Base-by-base conservation (phyloP, 164 flowering plant species). In the Chimonanthus praecox region DNA sequence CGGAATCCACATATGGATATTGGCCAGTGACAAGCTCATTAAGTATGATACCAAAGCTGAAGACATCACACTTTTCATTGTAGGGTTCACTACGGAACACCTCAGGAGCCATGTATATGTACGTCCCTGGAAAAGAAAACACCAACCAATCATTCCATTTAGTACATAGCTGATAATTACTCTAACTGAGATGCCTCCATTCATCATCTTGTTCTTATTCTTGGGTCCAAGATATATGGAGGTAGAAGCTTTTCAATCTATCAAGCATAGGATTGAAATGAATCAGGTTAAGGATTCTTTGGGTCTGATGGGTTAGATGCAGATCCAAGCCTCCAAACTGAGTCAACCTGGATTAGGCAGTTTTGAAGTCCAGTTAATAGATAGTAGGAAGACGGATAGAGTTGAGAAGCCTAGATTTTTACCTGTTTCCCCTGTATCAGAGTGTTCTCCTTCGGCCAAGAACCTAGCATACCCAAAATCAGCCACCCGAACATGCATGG, bases 51-150 rank as follows among this genome's bases (percentile, higher is more conserved):
- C 82, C 90, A 68, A 84, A 89, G 67, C 95, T 89, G 75, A 80
- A 89, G 0, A 90, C 89, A 54, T 90, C 92, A 72, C 90, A 84
- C 76, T 89, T 90, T 74, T 89, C 91, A 62, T 83, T 70, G 68
- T 90, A 87, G 16, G 92, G 90, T 72, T 80, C 85, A 2, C 79
- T 75, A 20, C 83, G 73, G 15, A 88, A 82, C 74, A 90, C 86
- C 80, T 90, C 92, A 2, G 92, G 95, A 2, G 92, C 92, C 95
- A 90, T 89, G 71, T 90, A 89, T 0, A 90, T 88, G 70, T 80
- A 88, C 11, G 92, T 90, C 68, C 92, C 92, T 87, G 79, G 45
- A 66, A 70, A 62, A 21, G 9, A 51, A 8, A 21, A 48, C 6
- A 15, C 8, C 46, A 54, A 20, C 63, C 49, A 44, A 43, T 54